These are phyloP conservation scores for Piper longum DNA, from an alignment of 164 flowering plant species.

Conservation along the genomic window DNA sequence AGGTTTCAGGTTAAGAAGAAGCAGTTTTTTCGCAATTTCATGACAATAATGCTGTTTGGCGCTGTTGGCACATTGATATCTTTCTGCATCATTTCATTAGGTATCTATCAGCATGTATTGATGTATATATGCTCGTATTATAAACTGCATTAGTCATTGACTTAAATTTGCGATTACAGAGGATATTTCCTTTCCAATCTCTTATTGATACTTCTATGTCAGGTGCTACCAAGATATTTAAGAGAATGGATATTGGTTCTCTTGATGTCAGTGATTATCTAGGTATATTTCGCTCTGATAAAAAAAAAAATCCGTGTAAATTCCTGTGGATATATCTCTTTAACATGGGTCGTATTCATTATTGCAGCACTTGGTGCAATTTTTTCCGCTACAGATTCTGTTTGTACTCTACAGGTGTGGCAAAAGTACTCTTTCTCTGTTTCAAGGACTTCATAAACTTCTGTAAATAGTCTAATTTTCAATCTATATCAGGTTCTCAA, in stretches of 20 bases:
- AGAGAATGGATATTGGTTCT: slow-evolving; percentile 41
- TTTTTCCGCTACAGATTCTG: slow-evolving; percentile 88
- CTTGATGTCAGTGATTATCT: slow-evolving; percentile 68
- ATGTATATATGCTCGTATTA: too few relatives aligned
- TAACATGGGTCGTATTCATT: neutral
- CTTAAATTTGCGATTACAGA: too few relatives aligned
- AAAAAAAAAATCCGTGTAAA: neutral
- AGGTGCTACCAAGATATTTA: slow-evolving; percentile 58
- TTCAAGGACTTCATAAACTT: neutral
- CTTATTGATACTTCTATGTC: neutral
- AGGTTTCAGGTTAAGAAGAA: slow-evolving; percentile 74
- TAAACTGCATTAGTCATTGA: too few relatives aligned
- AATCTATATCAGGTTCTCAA: slow-evolving; percentile 52
- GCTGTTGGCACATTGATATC: slow-evolving; percentile 72
- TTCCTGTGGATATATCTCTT: neutral
- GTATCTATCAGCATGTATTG: slow-evolving; percentile 13
- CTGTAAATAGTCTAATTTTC: too few relatives aligned
- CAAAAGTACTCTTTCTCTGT: neutral
- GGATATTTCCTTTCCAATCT: neutral
- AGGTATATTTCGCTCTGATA: slow-evolving; percentile 29
- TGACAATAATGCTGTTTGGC: slow-evolving; percentile 61
- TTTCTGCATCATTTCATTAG: slow-evolving; percentile 40
- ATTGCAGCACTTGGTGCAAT: slow-evolving; percentile 63
- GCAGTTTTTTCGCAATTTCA: slow-evolving; percentile 68
- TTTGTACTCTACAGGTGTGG: slow-evolving; percentile 70